These are phyloP conservation scores for Penicillium sp. DNA, from an alignment of 2,329 filamentous ascomycete genomes.

Conservation along the genomic window DNA sequence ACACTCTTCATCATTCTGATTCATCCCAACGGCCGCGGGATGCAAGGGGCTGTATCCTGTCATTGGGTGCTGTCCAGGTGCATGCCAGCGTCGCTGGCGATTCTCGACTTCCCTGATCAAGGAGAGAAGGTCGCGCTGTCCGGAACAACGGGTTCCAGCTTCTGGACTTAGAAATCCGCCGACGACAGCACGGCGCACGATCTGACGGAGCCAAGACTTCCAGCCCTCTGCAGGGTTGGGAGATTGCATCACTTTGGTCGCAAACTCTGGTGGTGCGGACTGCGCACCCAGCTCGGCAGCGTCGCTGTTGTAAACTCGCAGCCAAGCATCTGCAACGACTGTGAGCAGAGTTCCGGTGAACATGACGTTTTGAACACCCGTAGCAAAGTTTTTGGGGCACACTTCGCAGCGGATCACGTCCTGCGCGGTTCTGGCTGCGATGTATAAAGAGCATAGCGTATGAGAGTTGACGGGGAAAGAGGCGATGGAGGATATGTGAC, in stretches of 20 bases:
- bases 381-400: conserved; percentile 51
- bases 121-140: conserved; percentile 44
- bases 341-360: conserved; percentile 53
- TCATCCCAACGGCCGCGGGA: background rate
- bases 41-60: conserved; percentile 19
- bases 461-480: conserved; percentile 52
- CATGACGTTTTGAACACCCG: conserved; percentile 54
- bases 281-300: conserved; percentile 46
- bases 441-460: conserved; percentile 52
- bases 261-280: conserved; percentile 41
- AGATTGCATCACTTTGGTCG: conserved; percentile 35
- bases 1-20: conserved; percentile 14
- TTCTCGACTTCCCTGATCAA: conserved; percentile 50
- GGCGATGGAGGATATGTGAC: conserved; percentile 49
- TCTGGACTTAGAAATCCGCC: conserved; percentile 38
- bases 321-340: conserved; percentile 53
- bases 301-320: conserved; percentile 46
- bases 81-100: conserved; percentile 52
- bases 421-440: conserved; percentile 49
- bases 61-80: conserved; percentile 33
- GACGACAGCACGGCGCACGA: conserved; percentile 44
- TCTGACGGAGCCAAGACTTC: conserved; percentile 47
- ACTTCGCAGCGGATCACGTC: conserved; percentile 50
- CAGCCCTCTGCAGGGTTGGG: conserved; percentile 41
- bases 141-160: conserved; percentile 36